Evolutionary conservation across 2,329 filamentous ascomycete species (phyloP).

Genomic region (Neobulgaria alba): DNA sequence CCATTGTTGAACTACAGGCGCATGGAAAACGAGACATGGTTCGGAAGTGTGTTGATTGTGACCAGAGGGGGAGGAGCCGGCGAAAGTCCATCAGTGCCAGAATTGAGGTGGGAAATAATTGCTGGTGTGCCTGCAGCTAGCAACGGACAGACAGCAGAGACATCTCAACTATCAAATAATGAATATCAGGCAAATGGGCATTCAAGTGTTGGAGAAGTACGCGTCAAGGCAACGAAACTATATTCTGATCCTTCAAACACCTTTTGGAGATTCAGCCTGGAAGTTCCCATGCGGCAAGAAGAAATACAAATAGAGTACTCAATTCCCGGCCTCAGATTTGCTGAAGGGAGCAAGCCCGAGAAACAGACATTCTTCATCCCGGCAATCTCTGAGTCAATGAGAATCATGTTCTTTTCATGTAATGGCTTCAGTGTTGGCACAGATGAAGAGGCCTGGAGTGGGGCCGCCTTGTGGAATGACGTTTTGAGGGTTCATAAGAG

Average conservation of each 20-base stretch:
- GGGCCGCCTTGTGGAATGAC: slow-evolving; percentile 91
- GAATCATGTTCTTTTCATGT: slow-evolving; percentile 97
- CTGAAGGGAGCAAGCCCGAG: slow-evolving; percentile 45
- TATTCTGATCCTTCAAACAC: slow-evolving; percentile 62
- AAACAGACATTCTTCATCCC: slow-evolving; percentile 78
- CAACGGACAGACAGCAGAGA: background rate
- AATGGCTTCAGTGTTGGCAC: slow-evolving; percentile 92
- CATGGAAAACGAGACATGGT: slow-evolving; percentile 63
- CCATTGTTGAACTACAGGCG: slow-evolving; percentile 71
- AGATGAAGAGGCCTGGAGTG: slow-evolving; percentile 77
- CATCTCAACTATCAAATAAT: slow-evolving; percentile 1
- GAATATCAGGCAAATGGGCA: slow-evolving; percentile 1
- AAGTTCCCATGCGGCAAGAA: slow-evolving; percentile 60
- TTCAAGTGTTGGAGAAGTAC: slow-evolving; percentile 17
- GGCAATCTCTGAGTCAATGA: slow-evolving; percentile 77
- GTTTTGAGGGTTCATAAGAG: slow-evolving; percentile 74
- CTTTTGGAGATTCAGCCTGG: slow-evolving; percentile 87
- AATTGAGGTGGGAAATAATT: slow-evolving; percentile 41
- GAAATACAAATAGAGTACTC: slow-evolving; percentile 76
- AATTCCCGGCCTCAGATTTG: slow-evolving; percentile 57
- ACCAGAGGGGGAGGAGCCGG: slow-evolving; percentile 59
- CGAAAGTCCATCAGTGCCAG: slow-evolving; percentile 46
- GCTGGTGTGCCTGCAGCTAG: slow-evolving; percentile 3
- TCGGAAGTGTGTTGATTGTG: slow-evolving; percentile 80
- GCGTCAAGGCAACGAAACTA: slow-evolving; percentile 49